phyloP scores from a whole-genome alignment of 306 rosid genomes.

The Hylodesmum podocarpum region DNA sequence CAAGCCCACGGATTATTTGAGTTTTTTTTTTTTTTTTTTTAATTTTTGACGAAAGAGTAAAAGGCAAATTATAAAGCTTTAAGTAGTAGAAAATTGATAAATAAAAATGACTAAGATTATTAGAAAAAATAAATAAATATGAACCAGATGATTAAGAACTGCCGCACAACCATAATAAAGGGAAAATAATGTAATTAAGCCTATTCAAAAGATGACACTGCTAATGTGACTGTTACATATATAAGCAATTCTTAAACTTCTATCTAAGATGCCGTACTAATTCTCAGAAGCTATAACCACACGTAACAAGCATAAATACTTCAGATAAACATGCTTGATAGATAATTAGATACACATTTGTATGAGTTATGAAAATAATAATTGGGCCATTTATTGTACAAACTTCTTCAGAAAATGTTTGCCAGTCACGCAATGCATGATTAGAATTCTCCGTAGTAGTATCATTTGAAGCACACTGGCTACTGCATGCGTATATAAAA shows the following conservation, averaged over 20 bases:
- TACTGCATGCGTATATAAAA: conserved; percentile 3
- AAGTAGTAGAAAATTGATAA: not conserved
- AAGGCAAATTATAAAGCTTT: not conserved
- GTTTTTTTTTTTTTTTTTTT: too few species aligned
- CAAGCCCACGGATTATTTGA: not conserved
- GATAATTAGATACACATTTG: not conserved
- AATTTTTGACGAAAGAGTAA: too few species aligned
- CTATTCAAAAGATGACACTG: not conserved
- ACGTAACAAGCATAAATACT: conserved; percentile 7
- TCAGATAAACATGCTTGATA: conserved; percentile 20
- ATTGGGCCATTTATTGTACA: not conserved
- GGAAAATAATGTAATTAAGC: not conserved
- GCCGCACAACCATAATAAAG: not conserved
- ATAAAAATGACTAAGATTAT: not conserved
- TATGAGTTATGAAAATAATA: not conserved
- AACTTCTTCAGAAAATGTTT: conserved; percentile 6
- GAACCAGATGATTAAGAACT: not conserved
- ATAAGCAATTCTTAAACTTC: not conserved
- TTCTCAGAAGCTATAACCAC: not conserved
- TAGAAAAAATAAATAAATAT: not conserved
- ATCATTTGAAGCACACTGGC: conserved; percentile 12
- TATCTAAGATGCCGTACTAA: not conserved
- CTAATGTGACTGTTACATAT: not conserved
- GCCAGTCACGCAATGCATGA: not conserved
- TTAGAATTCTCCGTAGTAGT: conserved; percentile 19